Evolutionary conservation across 805 yeast genomes (phyloP), one percentile per base, ranked within the genome.

Genomic region (Metschnikowia lachancei): DNA sequence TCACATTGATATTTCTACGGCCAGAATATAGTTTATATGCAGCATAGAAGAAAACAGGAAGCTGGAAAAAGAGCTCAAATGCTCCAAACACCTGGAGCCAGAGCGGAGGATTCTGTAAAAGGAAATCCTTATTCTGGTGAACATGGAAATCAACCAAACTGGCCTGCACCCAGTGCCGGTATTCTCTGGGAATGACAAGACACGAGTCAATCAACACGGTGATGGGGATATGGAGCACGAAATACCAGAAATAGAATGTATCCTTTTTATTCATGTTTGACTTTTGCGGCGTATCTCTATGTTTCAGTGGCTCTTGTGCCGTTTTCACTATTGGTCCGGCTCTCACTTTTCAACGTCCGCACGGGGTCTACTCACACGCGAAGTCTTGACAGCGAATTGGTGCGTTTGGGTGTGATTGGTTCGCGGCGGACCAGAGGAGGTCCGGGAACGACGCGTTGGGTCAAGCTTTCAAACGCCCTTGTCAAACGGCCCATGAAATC

Each of bases 61-160:
- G 61, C 66, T 92, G 99, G 54, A 85, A 74, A 3, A 81, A 41
- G 34, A 91, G 50, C 63, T 92, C 99, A 46, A 88, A 61, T 54
- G 75, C 64, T 1, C 90, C 95, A 63, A 86, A 89, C 31, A 76
- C 62, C 46, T 75, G 67, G 41, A 92, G 74, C 97, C 97, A 92
- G 2, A 69, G 55, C 1, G 95, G 92, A 13, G 77, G 72, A 8
- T 72, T 65, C 7, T 61, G 60, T 14, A 87, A 66, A 19, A 92
- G 66, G 51, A 87, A 82, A 64, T 92, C 99, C 43, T 85, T 79
- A 67, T 90, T 88, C 14, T 63, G 53, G 3, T 61, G 32, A 17
- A 87, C 66, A 58, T 94, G 97, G 65, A 80, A 81, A 2, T 70
- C 66, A 13, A 82, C 66, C 13, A 87, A 56, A 1, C 29, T 33